phyloP scores from a whole-genome alignment of 257 asterid genomes.

The Solanum clarkiae region DNA sequence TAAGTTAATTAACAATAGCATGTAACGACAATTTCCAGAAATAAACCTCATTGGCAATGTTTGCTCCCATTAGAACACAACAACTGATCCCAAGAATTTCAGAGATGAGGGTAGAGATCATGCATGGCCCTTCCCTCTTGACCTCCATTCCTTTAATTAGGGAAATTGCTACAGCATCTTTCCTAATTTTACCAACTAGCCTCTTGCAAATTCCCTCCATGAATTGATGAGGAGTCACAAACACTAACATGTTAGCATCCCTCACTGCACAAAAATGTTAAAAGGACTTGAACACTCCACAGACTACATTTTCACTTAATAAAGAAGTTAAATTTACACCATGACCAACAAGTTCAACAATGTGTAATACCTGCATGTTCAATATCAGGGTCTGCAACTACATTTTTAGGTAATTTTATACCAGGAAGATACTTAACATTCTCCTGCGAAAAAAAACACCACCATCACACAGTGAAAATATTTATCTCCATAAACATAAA shows the following conservation, averaged over 20 bases:
- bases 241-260: conserved; percentile 73
- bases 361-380: conserved; percentile 52
- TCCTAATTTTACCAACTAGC: conserved; percentile 44
- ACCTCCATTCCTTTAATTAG: conserved; percentile 87
- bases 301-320: not conserved
- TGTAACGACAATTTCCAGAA: not conserved
- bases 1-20: not conserved
- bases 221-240: conserved; percentile 88
- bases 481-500: not conserved
- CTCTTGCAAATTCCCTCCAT: conserved; percentile 81
- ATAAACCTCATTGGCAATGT: conserved; percentile 80
- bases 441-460: conserved; percentile 32
- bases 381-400: conserved; percentile 65
- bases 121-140: conserved; percentile 88
- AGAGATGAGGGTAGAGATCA: conserved; percentile 73
- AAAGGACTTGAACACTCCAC: not conserved
- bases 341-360: not conserved
- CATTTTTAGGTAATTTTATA: conserved; percentile 70
- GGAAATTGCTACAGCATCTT: conserved; percentile 65
- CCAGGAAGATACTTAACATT: conserved; percentile 85
- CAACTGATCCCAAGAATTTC: conserved; percentile 55
- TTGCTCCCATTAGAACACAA: conserved; percentile 89
- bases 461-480: not conserved
- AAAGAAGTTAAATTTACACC: not conserved
- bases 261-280: conserved; percentile 31